phyloP scores from a whole-genome alignment of 331 rosid species.

The Dryas integrifolia region DNA sequence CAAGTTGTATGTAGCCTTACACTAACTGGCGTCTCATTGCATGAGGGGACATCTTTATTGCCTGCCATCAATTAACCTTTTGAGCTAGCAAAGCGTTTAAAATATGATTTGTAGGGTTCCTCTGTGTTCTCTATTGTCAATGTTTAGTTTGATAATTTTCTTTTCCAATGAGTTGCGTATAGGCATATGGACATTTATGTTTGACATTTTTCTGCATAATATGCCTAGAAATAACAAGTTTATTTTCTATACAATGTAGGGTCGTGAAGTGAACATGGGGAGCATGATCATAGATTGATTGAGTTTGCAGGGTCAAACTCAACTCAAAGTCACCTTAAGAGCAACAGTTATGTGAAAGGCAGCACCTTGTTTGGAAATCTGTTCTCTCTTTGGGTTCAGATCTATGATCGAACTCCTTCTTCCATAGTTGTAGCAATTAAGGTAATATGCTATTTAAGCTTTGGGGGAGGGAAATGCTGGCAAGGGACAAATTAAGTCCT shows the following conservation, averaged over 20 bases:
- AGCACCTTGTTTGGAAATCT: constrained; percentile 12
- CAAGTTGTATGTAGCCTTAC: not conserved
- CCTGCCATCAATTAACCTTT: constrained; percentile 1
- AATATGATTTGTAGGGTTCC: not conserved
- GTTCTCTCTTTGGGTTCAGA: not conserved
- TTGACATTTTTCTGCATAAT: not conserved
- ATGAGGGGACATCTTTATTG: constrained; percentile 19
- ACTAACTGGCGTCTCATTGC: constrained; percentile 22
- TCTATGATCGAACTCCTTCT: not conserved
- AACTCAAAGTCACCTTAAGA: not conserved
- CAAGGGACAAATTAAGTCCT: not conserved
- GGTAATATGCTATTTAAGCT: not conserved
- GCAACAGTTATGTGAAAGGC: not conserved
- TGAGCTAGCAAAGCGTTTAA: not conserved
- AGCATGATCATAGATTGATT: constrained; percentile 22
- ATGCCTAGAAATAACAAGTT: not conserved
- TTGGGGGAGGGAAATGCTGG: not conserved
- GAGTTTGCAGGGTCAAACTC: constrained; percentile 22
- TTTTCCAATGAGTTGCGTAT: not conserved
- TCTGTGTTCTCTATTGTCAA: constrained; percentile 4
- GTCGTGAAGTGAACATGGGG: constrained; percentile 26
- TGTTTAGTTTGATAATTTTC: not conserved
- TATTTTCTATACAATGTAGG: constrained; percentile 21
- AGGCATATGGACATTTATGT: not conserved
- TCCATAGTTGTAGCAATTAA: not conserved